Base-by-base conservation (phyloP, 768 basidiomycete genomes). In the Gyrodon lividus region DNA sequence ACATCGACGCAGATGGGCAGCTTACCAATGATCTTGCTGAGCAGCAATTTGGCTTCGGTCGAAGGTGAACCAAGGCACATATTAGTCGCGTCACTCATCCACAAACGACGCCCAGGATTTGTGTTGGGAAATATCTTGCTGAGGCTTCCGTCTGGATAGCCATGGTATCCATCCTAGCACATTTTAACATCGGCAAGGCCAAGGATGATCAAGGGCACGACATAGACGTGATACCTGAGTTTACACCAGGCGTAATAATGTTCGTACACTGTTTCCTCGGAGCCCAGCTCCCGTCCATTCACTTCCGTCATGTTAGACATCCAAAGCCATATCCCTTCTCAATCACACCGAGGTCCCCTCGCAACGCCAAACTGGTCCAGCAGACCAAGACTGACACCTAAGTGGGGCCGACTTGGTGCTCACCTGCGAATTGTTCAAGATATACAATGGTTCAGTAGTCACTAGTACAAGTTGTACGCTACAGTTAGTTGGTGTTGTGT, bases 171-270 rank as follows among this genome's bases (percentile, higher is more conserved):
- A 46, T 64, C 9, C n/a, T n/a, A n/a, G n/a, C n/a, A n/a, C n/a
- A n/a, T n/a, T n/a, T n/a, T n/a, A n/a, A n/a, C n/a, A n/a, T 46
- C 70, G 46, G 48, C 61, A 70, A 72, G 46, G 67, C 67, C 1
- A 56, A 63, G 19, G 70, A 74, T 34, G n/a, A n/a, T n/a, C n/a
- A 62, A 0, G 75, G 74, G 2, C 50, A 57, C 4, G 63, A 64
- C 23, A 59, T 70, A n/a, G 60, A 58, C 14, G 55, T 64, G 2
- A 43, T 55, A 3, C 54, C 2, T n/a, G 45, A 67, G 33, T 72
- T 50, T n/a, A 66, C 58, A 1, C 58, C 60, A 2, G 66, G 67
- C 2, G 49, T 66, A 3, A 56, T 67, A 40, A 57, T 57, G 70
- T 68, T 23, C 3, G 60, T 59, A 23, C 33, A 28, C 28, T 26